These are phyloP conservation scores for Conringia planisiliqua DNA, from an alignment of 345 rosid genomes.

Conservation along the genomic window DNA sequence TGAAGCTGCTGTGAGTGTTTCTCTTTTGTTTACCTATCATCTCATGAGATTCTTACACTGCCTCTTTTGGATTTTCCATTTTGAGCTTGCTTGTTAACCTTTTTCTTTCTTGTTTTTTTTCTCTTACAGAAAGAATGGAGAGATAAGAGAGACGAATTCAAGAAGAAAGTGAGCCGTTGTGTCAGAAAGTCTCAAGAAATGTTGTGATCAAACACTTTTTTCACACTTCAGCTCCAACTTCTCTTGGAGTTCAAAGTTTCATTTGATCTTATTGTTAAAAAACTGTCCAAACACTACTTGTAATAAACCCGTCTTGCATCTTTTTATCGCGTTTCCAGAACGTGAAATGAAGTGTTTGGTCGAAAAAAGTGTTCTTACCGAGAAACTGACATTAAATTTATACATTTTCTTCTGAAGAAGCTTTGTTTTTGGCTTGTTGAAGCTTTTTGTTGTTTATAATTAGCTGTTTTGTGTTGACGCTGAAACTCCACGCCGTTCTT, in stretches of 20 bases:
- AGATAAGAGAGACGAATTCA: constrained; percentile 64
- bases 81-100: not conserved
- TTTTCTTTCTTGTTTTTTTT: not conserved
- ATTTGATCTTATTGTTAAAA: not conserved
- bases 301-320: constrained; percentile 27
- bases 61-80: not conserved
- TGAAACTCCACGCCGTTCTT: not conserved
- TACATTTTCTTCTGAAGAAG: not conserved
- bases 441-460: no score
- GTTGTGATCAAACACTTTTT: constrained; percentile 31
- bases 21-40: constrained; percentile 7
- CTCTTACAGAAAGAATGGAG: constrained; percentile 63
- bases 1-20: constrained; percentile 70
- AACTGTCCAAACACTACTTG: constrained; percentile 28
- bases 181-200: constrained; percentile 68
- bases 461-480: no score
- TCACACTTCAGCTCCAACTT: not conserved
- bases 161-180: constrained; percentile 66
- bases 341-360: constrained; percentile 30
- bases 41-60: not conserved
- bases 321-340: constrained; percentile 13
- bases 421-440: not conserved
- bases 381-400: not conserved
- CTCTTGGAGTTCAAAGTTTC: constrained; percentile 3
- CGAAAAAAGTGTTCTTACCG: constrained; percentile 5